Evolutionary conservation across 345 rosid genomes (phyloP), one percentile per base, ranked within the genome.

Genomic region (Citrus hindsii): DNA sequence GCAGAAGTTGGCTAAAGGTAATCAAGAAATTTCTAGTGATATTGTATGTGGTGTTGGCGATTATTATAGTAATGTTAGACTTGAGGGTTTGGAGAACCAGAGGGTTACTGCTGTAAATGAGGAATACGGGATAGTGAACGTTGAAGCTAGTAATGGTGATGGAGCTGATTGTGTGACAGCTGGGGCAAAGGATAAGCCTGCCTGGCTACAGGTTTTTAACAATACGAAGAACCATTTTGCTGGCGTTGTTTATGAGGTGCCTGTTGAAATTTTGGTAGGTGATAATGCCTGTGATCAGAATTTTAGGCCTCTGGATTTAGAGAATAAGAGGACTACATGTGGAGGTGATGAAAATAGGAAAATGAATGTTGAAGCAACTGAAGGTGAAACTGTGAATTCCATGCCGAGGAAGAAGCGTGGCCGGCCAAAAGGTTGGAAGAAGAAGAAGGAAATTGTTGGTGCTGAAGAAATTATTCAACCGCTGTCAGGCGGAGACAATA

Each of bases 351-450:
- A 25, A 60, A 60, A 60, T 25, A 25, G 64, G 12, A 24, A 14
- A 10, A 27, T 28, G 37, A 18, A 12, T 62, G 35, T 14, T 27
- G 67, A 28, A 28, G 33, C 33, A 9, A 19, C 9, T 63, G 67
- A 16, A 14, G 67, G 67, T 16, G 51, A n/a, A 68, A 40, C 10
- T 68, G 55, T 38, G 32, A 42, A 6, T 68, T 40, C 25, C 37
- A 4, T 4, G 73, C 59, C 56, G 18, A 69, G 55, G 59, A 69
- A 48, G 12, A 74, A 70, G 71, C 79, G 13, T 27, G 82, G 79
- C 14, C 56, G 78, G 68, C 84, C 79, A 22, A 73, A 60, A 55
- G 82, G 79, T 24, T 75, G 69, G 28, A 82, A 67, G 68, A 76
- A 68, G 24, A 53, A 53, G 51, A 59, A 76, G 56, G 60, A 67